Evolutionary conservation across 768 basidiomycete species (phyloP), one percentile per base, ranked within the genome.

Genomic region (Filobasidium wieringae): DNA sequence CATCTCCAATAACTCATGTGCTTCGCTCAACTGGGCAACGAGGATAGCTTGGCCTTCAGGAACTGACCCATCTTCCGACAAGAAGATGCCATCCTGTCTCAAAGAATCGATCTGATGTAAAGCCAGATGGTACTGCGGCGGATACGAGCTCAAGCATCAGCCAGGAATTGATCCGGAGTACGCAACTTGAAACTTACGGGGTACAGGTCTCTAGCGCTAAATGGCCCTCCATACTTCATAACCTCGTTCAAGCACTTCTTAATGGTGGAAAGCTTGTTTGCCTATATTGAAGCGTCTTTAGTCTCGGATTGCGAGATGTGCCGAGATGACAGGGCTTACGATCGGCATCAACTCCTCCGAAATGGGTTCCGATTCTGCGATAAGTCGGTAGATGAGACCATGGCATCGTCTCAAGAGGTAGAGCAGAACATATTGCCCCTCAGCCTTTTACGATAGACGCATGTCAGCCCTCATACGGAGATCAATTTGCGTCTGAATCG

Each of bases 301-400:
- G 37, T n/a, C 12, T 12, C 12, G 37, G 37, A 39, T n/a, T 12
- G n/a, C 12, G 12, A 12, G n/a, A 12, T n/a, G n/a, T 39, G 12
- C 12, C n/a, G 37, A n/a, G n/a, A n/a, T n/a, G n/a, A n/a, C 14
- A 61, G 68, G 37, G 69, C 81, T 55, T 73, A 92, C 92, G 36
- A 95, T 81, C 5, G 92, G 92, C 87, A 96, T 97, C 15, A 99
- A 77, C 73, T 97, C 95, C 74, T 99, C 95, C 0, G 90, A 93
- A 2, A 99, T 91, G 0, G 95, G 95, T 75, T 96, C 93, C 62
- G 87, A 89, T 19, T 90, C 90, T 26, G 90, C 91, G 61, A 99
- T 80, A 50, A 99, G 74, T 29, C 86, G 81, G 73, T 96, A 97
- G 65, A 95, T 92, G 52, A 96, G 80, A 61, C 93, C 93, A 72